phyloP scores from a whole-genome alignment of 2,329 filamentous ascomycete species.

The Truncatella angustata region DNA sequence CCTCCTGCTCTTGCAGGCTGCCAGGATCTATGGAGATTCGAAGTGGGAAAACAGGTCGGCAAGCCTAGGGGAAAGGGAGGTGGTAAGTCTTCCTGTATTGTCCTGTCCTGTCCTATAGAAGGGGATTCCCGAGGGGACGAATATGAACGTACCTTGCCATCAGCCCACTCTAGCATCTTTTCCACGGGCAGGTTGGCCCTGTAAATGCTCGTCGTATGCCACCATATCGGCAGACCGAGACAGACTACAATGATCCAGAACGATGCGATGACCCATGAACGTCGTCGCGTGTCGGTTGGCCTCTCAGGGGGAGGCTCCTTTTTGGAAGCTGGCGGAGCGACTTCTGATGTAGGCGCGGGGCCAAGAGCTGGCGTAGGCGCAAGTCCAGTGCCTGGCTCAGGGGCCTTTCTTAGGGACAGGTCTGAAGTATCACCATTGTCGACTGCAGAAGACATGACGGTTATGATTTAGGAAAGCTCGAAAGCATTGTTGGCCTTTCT shows the following conservation, averaged over 20 bases:
- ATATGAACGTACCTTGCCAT: slow-evolving; percentile 66
- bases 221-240: slow-evolving; percentile 91
- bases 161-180: slow-evolving; percentile 88
- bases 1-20: slow-evolving; percentile 63
- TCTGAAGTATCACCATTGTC: slow-evolving; percentile 7
- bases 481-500: neutral
- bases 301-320: slow-evolving; percentile 76
- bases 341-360: no score
- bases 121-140: neutral
- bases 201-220: slow-evolving; percentile 90
- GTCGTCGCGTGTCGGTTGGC: slow-evolving; percentile 63
- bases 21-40: slow-evolving; percentile 75
- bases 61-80: slow-evolving; percentile 58
- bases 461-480: slow-evolving; percentile 2
- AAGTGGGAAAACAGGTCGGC: slow-evolving; percentile 83
- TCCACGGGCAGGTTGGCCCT: slow-evolving; percentile 79
- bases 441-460: slow-evolving; percentile 11
- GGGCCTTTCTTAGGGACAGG: slow-evolving; percentile 1
- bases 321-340: slow-evolving; percentile 11
- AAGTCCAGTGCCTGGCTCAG: neutral
- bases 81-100: no score
- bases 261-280: slow-evolving; percentile 74
- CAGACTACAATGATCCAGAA: slow-evolving; percentile 88
- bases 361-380: neutral
- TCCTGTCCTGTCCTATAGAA: no score